A percentile compares a stretch with the other conserved stretches of the same genome.
Evolutionary conservation across 768 basidiomycete species (phyloP).

Genomic region (Russula sp.): DNA sequence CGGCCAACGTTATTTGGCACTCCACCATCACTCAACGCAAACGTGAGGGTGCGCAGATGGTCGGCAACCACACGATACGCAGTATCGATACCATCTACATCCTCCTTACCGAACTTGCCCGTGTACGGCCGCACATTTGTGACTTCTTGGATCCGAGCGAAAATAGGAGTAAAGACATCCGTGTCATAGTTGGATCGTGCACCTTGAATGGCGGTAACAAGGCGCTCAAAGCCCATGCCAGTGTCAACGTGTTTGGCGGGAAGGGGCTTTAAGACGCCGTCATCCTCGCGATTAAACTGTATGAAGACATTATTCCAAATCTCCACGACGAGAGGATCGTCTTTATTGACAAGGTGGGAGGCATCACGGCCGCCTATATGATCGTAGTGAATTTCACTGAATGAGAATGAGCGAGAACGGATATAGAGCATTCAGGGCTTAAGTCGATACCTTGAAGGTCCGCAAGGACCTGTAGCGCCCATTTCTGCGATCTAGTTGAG

Average conservation of each 20-base stretch:
- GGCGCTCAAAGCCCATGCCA: constrained; percentile 98
- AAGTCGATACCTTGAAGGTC: constrained; percentile 78
- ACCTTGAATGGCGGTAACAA: constrained; percentile 92
- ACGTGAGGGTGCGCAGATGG: constrained; percentile 91
- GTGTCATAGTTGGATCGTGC: constrained; percentile 97
- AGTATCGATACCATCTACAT: constrained; percentile 91
- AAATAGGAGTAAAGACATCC: constrained; percentile 90
- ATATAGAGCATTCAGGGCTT: not conserved
- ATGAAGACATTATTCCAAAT: constrained; percentile 99
- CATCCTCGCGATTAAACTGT: constrained; percentile 94
- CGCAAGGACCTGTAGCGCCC: constrained; percentile 97
- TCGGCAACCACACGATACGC: constrained; percentile 97
- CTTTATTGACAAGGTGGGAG: constrained; percentile 87
- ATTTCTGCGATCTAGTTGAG: constrained; percentile 61
- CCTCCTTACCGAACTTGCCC: constrained; percentile 94
- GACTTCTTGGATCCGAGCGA: constrained; percentile 79
- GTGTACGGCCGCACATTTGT: constrained; percentile 84
- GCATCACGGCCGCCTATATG: constrained; percentile 98
- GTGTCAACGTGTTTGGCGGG: constrained; percentile 97
- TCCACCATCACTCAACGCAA: constrained; percentile 95
- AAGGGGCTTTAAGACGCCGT: constrained; percentile 72
- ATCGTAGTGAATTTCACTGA: constrained; percentile 93
- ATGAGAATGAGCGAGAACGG: not conserved
- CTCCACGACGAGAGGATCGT: constrained; percentile 95
- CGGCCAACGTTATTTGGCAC: constrained; percentile 95